Evolutionary conservation across 163 green algal species (phyloP), one percentile per base, ranked within the genome.

Genomic region (Scenedesmus sp.): DNA sequence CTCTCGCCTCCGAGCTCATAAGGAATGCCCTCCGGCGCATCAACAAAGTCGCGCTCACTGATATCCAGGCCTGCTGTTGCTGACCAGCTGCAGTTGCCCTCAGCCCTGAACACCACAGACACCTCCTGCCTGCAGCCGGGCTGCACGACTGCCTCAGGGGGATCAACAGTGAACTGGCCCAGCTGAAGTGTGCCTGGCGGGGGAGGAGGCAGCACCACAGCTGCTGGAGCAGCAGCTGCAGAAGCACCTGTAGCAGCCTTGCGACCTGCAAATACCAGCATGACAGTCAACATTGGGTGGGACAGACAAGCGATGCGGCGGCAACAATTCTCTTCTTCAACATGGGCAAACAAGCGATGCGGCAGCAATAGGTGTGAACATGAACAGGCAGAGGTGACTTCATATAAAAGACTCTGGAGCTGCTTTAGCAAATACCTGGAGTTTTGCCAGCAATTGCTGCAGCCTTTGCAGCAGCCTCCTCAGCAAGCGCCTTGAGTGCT

Each of bases 1-100:
- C 92, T 96, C 93, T 98, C 97, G 16, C 96, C 97, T 7, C 64
- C 88, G 9, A 98, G 57, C 90, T 97, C 95, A 91, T 97, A 97
- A 0, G 91, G 91, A 20, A 97, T 95, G 55, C 96, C 96, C 6
- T 59, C 79, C 10, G 96, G 94, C 13, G 94, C 81, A 88, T 97
- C 95, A 9, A 46, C 73, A 73, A 92, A 92, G 93, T 98, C 96
- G 5, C 96, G 92, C 89, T 97, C 96, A n/a, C 88, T 94, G 59
- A 98, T 93, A 73, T 96, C 91, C 10, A 98, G 92, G 55, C 95
- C 95, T 15, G 97, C 54, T 7, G 94, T 76, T 91, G 98, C 96
- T 8, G 34, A 77, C 91, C 91, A 97, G 26, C 62, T 92, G 8
- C 67, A 20, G 4, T 94, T 92, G 15, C 94, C 94, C 67, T 96